These are phyloP conservation scores for Candida hungchunana DNA, from an alignment of 805 yeast species.

Conservation along the genomic window DNA sequence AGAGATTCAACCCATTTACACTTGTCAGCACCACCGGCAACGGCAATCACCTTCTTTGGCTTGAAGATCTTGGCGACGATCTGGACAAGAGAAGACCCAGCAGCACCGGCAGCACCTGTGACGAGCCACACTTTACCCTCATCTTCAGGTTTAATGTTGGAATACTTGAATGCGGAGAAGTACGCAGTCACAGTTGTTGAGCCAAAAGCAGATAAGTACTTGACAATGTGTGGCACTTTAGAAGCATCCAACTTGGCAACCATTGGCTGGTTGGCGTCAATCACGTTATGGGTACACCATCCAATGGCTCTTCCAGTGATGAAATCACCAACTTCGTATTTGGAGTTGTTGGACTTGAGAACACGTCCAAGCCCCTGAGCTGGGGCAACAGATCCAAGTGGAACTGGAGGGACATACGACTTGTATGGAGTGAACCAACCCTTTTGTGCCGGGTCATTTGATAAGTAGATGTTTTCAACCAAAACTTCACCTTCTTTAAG, in stretches of 20 bases:
- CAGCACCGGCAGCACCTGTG: slow-evolving; percentile 73
- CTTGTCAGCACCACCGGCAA: slow-evolving; percentile 58
- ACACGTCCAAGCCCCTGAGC: slow-evolving; percentile 51
- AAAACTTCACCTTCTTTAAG: slow-evolving; percentile 38
- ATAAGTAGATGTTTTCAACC: slow-evolving; percentile 42
- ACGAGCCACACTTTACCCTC: slow-evolving; percentile 44
- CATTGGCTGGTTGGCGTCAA: slow-evolving; percentile 17
- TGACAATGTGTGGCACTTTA: slow-evolving; percentile 29
- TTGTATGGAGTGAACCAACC: slow-evolving; percentile 42
- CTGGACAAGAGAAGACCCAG: slow-evolving; percentile 58
- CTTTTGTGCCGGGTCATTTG: slow-evolving; percentile 63
- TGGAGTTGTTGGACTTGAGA: slow-evolving; percentile 39
- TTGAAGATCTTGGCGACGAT: slow-evolving; percentile 49
- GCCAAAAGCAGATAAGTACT: slow-evolving; percentile 49
- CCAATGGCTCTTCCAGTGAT: slow-evolving; percentile 36
- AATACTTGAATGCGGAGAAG: slow-evolving; percentile 47
- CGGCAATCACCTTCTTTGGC: slow-evolving; percentile 54
- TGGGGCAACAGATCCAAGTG: slow-evolving; percentile 40
- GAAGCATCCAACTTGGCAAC: slow-evolving; percentile 16
- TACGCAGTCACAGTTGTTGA: slow-evolving; percentile 60
- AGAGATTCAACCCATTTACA: slow-evolving; percentile 48
- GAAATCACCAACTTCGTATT: slow-evolving; percentile 40
- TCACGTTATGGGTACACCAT: slow-evolving; percentile 47
- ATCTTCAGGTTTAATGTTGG: slow-evolving; percentile 38
- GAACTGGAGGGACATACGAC: slow-evolving; percentile 30